Evolutionary conservation across 1,139 yeast genomes (phyloP), one percentile per base, ranked within the genome.

Genomic region (Protomyces inouyei): DNA sequence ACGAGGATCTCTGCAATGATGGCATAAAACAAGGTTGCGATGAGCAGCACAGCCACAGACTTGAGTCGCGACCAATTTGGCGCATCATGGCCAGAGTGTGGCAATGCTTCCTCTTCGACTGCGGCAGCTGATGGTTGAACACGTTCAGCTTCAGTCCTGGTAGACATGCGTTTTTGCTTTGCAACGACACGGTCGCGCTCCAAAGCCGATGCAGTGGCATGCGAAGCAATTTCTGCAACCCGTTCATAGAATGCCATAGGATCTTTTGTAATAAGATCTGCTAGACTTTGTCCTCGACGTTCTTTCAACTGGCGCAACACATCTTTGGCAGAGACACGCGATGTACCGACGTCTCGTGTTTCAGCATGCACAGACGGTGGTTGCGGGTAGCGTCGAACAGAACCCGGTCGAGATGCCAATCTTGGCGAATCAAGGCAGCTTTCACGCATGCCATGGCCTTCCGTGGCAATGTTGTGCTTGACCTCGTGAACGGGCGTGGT

Each of bases 21-120:
- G 0, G 98, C 98, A 75, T 93, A 93, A 46, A 91, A 76, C 12
- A 92, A 70, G 0, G 98, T 93, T 0, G 98, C 95, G 2, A 88
- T 83, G 14, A 93, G 78, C 60, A 93, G 79, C 56, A 93, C 92
- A n/a, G 87, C 82, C 0, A 96, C 83, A 3, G 97, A 88, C 75
- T 92, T 92, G 18, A 80, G 78, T 71, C 95, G 81, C 12, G 96
- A 87, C 99, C 99, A 93, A 73, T 93, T 93, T 52, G 98, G 98
- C 0, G 97, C 96, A 74, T 92, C 98, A 71, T 93, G 98, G 0
- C 96, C 96, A 3, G 88, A 87, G 10, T 76, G 76, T 52, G 73
- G 77, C 25, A 74, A 77, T 3, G 73, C 77, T 4, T 72, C 78
- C 5, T 73, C 76, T 25, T 70, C 68, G 2, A n/a, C 25, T 23